Evolutionary conservation across 352 stramenopile genomes (phyloP).

Genomic region (Globisporangium nagaii): DNA sequence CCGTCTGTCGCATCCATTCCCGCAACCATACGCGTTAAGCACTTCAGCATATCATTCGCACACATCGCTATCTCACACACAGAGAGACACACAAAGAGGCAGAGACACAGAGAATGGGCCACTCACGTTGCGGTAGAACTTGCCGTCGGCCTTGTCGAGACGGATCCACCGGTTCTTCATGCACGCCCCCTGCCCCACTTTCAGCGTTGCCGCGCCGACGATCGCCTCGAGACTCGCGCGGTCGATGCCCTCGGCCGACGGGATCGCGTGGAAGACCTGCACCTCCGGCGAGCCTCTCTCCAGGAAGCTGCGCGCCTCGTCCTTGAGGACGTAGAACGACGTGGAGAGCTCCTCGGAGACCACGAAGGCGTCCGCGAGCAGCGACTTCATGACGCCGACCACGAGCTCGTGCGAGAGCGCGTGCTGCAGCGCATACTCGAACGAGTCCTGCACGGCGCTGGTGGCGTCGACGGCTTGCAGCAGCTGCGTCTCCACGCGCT

Average conservation of each 20-base stretch:
- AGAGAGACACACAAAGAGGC: conserved; percentile 1
- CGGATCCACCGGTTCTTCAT: conserved; percentile 99
- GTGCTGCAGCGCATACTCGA: conserved; percentile 66
- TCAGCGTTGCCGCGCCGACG: conserved; percentile 85
- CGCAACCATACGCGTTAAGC: too few species aligned
- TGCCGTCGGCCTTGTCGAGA: conserved; percentile 88
- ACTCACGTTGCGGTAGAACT: conserved; percentile 79
- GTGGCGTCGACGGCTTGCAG: conserved; percentile 47
- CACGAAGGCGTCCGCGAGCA: conserved; percentile 93
- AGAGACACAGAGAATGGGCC: conserved; percentile 9
- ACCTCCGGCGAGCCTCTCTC: conserved; percentile 74
- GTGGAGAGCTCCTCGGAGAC: conserved; percentile 63
- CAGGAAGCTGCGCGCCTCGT: conserved; percentile 84
- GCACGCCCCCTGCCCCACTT: conserved; percentile 94
- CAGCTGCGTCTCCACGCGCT: conserved; percentile 60
- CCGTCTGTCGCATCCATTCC: conserved; percentile 21
- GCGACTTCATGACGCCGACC: conserved; percentile 94
- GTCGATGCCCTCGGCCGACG: conserved; percentile 53
- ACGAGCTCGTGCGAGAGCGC: conserved; percentile 90
- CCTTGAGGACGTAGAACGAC: conserved; percentile 92
- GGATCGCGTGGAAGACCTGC: conserved; percentile 81
- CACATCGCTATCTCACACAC: neutral
- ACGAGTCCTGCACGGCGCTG: conserved; percentile 70
- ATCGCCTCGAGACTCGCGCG: conserved; percentile 76
- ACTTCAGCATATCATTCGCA: neutral